These are phyloP conservation scores for Hanseniaspora nectarophila DNA, from an alignment of 805 yeast species.

Conservation along the genomic window DNA sequence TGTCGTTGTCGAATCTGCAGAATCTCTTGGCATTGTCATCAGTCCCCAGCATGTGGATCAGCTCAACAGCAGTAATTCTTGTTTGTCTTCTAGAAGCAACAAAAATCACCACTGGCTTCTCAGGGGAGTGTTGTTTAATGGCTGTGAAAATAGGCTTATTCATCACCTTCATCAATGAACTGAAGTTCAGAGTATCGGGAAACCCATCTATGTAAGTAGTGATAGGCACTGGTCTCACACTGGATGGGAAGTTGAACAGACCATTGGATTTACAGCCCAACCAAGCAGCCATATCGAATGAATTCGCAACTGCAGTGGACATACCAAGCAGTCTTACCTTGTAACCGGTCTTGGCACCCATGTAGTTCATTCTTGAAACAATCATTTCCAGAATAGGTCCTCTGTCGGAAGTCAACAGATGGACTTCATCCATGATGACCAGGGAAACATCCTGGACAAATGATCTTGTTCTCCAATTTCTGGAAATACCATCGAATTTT, in stretches of 20 bases:
- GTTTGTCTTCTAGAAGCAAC: conserved; percentile 95
- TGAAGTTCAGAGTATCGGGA: conserved; percentile 64
- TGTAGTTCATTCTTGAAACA: conserved; percentile 68
- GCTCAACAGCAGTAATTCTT: conserved; percentile 63
- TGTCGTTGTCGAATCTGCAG: conserved; percentile 56
- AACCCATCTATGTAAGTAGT: conserved; percentile 84
- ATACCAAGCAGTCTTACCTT: conserved; percentile 80
- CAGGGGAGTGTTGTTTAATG: conserved; percentile 84
- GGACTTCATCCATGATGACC: conserved; percentile 91
- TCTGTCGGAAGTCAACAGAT: conserved; percentile 89
- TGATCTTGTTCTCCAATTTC: conserved; percentile 79
- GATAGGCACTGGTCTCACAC: conserved; percentile 88
- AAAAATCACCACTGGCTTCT: conserved; percentile 86
- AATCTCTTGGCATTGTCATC: conserved; percentile 51
- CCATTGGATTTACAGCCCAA: conserved; percentile 80
- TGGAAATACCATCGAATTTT: conserved; percentile 93
- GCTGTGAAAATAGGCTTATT: conserved; percentile 79
- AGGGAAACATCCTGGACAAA: conserved; percentile 72
- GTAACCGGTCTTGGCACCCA: conserved; percentile 60
- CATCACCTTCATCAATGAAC: conserved; percentile 60
- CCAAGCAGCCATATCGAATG: conserved; percentile 86
- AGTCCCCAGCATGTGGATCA: conserved; percentile 58
- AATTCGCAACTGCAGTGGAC: conserved; percentile 89
- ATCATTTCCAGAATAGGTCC: conserved; percentile 94
- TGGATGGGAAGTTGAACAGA: conserved; percentile 84